Conservation (phyloP, 345 rosid species). For the Salix caprea region DNA sequence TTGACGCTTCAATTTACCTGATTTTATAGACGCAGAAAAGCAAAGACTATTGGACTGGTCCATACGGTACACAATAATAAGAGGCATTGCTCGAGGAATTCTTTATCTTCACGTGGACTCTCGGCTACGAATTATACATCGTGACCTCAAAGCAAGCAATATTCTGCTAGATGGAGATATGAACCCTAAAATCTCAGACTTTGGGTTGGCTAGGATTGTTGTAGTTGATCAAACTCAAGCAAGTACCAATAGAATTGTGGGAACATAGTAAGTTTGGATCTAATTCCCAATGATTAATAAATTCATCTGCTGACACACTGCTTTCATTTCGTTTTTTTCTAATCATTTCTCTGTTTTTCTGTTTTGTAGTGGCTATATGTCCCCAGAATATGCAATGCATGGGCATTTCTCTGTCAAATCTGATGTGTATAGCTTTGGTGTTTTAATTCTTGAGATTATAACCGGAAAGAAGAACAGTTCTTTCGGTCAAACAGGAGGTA, state of each 20-base stretch:
- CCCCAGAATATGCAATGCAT: slow-evolving; percentile 20
- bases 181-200: slow-evolving; percentile 28
- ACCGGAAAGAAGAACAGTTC: slow-evolving; percentile 17
- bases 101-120: slow-evolving; percentile 27
- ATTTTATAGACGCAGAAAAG: slow-evolving; percentile 9
- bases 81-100: slow-evolving; percentile 24
- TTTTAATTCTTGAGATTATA: slow-evolving; percentile 19
- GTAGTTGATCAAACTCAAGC: slow-evolving; percentile 22
- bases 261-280: slow-evolving; percentile 22
- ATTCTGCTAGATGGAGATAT: slow-evolving; percentile 17
- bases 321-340: too few species aligned
- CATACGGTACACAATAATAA: slow-evolving; percentile 12
- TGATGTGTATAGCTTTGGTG: slow-evolving; percentile 17
- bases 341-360: neutral
- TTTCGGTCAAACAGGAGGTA: slow-evolving; percentile 5
- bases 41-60: slow-evolving; percentile 13
- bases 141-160: slow-evolving; percentile 26
- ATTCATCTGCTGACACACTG: neutral
- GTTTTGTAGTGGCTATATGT: slow-evolving; percentile 3
- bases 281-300: neutral
- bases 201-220: slow-evolving; percentile 26
- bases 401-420: slow-evolving; percentile 17
- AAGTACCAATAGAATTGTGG: slow-evolving; percentile 17
- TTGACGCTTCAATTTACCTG: neutral
- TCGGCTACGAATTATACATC: slow-evolving; percentile 13